Percentiles rank a stretch among this genome's conserved stretches.
Conservation (phyloP, 768 basidiomycete species). For the Rhodosporidiobolus sp. region DNA sequence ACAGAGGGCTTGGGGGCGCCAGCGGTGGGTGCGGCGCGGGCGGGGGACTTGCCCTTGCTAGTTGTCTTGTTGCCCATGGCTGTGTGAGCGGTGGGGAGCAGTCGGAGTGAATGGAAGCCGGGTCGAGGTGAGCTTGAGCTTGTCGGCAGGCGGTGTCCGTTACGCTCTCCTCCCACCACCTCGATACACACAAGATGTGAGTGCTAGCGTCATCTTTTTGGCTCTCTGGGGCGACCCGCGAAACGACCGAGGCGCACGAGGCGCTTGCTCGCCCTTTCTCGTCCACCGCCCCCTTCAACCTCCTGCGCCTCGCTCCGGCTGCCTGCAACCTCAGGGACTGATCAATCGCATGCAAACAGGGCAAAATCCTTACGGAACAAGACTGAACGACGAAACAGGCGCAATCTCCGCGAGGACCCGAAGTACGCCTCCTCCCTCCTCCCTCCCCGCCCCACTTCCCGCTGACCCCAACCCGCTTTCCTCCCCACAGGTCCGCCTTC, state of each 20-base stretch:
- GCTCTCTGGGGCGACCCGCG: neutral
- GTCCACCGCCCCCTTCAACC: neutral
- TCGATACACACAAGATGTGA: neutral
- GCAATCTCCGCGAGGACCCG: slow-evolving; percentile 6
- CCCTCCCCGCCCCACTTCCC: neutral
- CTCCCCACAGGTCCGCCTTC: slow-evolving; percentile 27
- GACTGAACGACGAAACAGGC: neutral
- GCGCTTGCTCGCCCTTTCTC: neutral
- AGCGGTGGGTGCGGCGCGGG: neutral
- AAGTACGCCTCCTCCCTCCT: slow-evolving; percentile 1
- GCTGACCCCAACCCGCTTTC: neutral
- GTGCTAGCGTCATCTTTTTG: neutral
- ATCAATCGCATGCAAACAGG: neutral
- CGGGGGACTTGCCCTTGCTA: neutral
- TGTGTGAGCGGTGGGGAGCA: neutral
- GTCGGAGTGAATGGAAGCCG: neutral
- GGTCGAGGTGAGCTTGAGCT: neutral
- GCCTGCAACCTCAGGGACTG: neutral
- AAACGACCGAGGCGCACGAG: neutral
- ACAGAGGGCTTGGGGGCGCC: neutral
- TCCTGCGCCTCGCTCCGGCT: neutral
- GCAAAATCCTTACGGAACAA: neutral
- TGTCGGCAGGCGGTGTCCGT: neutral
- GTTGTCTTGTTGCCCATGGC: slow-evolving; percentile 3
- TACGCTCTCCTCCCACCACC: neutral